Evolutionary conservation across 2,329 filamentous ascomycete genomes (phyloP), one percentile per base, ranked within the genome.

Genomic region (Cercospora berteroae): DNA sequence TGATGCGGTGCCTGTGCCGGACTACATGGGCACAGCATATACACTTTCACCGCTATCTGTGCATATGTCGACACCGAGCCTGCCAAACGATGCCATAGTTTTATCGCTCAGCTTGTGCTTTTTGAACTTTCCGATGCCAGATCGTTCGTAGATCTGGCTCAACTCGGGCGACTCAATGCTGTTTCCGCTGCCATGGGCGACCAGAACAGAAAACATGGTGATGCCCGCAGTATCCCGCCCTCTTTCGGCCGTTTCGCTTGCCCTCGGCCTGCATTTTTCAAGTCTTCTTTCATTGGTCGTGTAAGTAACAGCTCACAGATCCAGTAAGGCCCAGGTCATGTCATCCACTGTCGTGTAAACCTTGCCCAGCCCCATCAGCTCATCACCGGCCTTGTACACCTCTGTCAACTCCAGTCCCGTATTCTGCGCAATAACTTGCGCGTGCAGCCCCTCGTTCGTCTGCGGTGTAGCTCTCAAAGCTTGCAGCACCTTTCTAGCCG

Each of bases 311-410:
- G 59, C 71, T 78, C 78, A 89, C 70, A 85, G 87, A 67, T 96
- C 92, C 68, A 97, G 82, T 70, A 96, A 83, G 52, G 93, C 92
- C 90, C 92, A 98, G 0, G 94, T 98, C 79, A 92, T 86, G 75
- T 98, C 94, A 80, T 98, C 93, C 65, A 96, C 86, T 9, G 96
- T 99, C 29, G 93, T 92, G 81, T 93, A 99, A 71, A 97, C 92
- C 73, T 92, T 77, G 31, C 93, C 92, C 64, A 87, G 81, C 2
- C 83, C 83, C 52, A 93, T 80, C 75, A 99, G 80, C 80, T 98
- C 93, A 74, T 97, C 92, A 9, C 91, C 88, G n/a, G 89, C 94
- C 62, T 85, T 87, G 73, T 89, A 82, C 13, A 95, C 90, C 56
- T 96, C 92, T 27, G 84, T 84, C 31, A 89, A 80, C 8, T 89